phyloP scores from a whole-genome alignment of 805 yeast species.

The Kodamaea fukazawae region DNA sequence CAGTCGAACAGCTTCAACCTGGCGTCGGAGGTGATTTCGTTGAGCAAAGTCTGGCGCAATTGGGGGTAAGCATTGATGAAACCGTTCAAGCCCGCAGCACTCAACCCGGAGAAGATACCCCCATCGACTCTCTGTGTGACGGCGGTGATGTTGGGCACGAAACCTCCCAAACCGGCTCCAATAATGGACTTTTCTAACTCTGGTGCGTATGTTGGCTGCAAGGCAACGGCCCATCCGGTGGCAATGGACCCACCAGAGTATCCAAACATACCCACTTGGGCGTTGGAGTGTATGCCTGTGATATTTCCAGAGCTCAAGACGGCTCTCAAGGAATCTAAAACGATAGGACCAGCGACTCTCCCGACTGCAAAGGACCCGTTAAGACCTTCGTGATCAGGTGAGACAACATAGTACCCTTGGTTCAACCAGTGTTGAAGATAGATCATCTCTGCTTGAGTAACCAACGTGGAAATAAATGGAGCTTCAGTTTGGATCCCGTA shows the following conservation, averaged over 20 bases:
- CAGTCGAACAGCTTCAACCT: neutral
- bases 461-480: slow-evolving; percentile 10
- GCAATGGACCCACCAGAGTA: slow-evolving; percentile 37
- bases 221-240: slow-evolving; percentile 35
- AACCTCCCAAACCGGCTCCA: slow-evolving; percentile 39
- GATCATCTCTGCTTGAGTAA: slow-evolving; percentile 13
- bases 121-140: slow-evolving; percentile 24
- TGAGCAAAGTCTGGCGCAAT: slow-evolving; percentile 6
- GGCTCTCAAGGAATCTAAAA: slow-evolving; percentile 29
- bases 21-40: neutral
- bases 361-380: slow-evolving; percentile 29
- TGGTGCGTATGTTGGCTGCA: slow-evolving; percentile 34
- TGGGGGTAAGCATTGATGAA: slow-evolving; percentile 28
- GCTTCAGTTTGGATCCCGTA: slow-evolving; percentile 17
- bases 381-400: slow-evolving; percentile 34
- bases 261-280: slow-evolving; percentile 28
- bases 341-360: slow-evolving; percentile 25
- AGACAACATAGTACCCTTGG: slow-evolving; percentile 30
- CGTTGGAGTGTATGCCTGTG: slow-evolving; percentile 18
- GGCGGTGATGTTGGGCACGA: slow-evolving; percentile 31
- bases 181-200: slow-evolving; percentile 19
- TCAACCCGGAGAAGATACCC: slow-evolving; percentile 25
- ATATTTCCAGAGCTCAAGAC: slow-evolving; percentile 14
- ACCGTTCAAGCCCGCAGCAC: slow-evolving; percentile 28
- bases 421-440: slow-evolving; percentile 12